Evolutionary conservation across 2,329 filamentous ascomycete genomes (phyloP), one percentile per base, ranked within the genome.

Genomic region (Aplosporella prunicola): DNA sequence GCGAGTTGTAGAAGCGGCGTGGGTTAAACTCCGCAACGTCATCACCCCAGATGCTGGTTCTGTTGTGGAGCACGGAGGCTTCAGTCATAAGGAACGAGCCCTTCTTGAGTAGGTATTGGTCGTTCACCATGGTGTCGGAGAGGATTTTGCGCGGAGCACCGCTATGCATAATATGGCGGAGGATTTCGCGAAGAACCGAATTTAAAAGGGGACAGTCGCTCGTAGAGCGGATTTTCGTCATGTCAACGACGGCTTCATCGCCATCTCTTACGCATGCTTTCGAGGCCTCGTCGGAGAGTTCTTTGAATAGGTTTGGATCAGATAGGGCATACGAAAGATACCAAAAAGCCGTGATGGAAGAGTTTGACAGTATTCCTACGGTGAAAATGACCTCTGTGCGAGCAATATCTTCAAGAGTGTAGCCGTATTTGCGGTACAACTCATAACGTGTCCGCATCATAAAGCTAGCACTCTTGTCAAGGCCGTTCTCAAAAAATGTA

Each of bases 51-150:
- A 69, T 58, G 1, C 51, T 44, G 6, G 47, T 35, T 14, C 64
- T 56, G 2, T 51, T 45, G 40, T 71, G 67, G 10, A 68, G 59
- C 4, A 66, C 56, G 8, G 60, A 59, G 9, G 61, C 61, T 0
- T 62, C 58, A 20, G 71, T 60, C 44, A 70, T 64, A 5, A 71
- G 55, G 1, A 68, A 45, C 4, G 56, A 51, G 14, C 55, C 57
- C 26, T 64, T 64, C 34, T 60, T 59, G 13, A 30, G 28, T 10
- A 30, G n/a, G 28, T 30, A 30, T 14, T 17, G 28, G 28, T 30
- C 28, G 28, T 17, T 14, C 9, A 30, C 15, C 13, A 17, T 17
- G 15, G 28, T 30, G 28, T 30, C 15, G 9, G 28, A 14, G 15
- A 30, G 28, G 28, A 30, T 17, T 14, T 30, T 14, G 15, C 28